Conservation (phyloP, 2,329 filamentous ascomycete genomes). For the Chrysoporthe austroafricana region DNA sequence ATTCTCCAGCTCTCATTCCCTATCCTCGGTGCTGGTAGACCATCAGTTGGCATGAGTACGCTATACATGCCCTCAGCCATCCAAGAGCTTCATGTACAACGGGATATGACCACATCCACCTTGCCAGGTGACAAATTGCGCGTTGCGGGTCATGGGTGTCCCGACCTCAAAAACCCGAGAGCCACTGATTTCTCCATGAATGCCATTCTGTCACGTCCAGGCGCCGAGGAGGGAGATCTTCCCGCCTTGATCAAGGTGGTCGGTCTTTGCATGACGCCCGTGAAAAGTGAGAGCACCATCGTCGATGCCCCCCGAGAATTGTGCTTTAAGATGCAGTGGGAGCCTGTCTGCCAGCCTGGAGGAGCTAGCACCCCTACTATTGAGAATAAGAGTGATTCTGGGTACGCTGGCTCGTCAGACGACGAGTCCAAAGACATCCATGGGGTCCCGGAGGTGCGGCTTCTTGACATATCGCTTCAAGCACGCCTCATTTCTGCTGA, state of each 20-base stretch:
- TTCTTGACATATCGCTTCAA: background rate
- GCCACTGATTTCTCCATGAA: conserved; percentile 33
- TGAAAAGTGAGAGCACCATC: conserved; percentile 17
- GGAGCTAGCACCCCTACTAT: background rate
- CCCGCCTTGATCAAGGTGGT: conserved; percentile 31
- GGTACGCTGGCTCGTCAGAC: conserved; percentile 13
- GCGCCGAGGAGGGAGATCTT: background rate
- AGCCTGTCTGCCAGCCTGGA: conserved; percentile 19
- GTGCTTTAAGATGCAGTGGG: conserved; percentile 35
- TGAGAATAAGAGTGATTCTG: conserved; percentile 6
- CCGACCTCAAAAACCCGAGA: conserved; percentile 14
- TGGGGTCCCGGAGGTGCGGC: background rate
- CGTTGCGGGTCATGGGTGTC: conserved; percentile 19
- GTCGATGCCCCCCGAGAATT: conserved; percentile 31
- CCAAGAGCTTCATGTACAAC: conserved; percentile 31
- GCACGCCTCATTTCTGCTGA: background rate
- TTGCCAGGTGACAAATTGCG: conserved; percentile 16
- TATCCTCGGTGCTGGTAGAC: conserved; percentile 40
- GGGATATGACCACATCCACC: conserved; percentile 3
- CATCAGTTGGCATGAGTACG: conserved; percentile 16
- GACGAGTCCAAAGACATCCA: conserved; percentile 7
- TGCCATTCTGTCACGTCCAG: conserved; percentile 20
- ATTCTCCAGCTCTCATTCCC: conserved; percentile 47
- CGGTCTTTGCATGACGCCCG: conserved; percentile 31
- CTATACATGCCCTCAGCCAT: conserved; percentile 34